Percentiles rank a stretch among this genome's conserved stretches.
These are phyloP conservation scores for Oryza rufipogon DNA, from an alignment of 176 grass and related monocot species.

Conservation along the genomic window DNA sequence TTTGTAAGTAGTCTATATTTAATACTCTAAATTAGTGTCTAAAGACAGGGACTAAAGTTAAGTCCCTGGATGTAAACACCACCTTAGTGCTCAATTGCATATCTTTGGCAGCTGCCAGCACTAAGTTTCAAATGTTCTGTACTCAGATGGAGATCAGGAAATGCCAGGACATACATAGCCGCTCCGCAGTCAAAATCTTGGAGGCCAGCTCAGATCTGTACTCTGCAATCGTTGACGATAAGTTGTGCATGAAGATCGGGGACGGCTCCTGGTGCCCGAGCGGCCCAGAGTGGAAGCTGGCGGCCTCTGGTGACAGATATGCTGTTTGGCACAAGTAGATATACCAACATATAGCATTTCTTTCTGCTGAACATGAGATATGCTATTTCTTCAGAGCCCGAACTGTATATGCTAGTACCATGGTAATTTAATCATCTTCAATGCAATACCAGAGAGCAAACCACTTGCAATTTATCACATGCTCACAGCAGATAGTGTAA, in stretches of 20 bases:
- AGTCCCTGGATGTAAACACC: too few relatives aligned
- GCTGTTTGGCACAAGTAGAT: slow-evolving; percentile 90
- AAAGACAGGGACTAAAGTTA: too few relatives aligned
- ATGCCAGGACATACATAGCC: slow-evolving; percentile 85
- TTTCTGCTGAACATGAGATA: too few relatives aligned
- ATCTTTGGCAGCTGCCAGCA: background rate
- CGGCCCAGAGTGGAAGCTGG: slow-evolving; percentile 65
- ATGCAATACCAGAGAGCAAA: too few relatives aligned
- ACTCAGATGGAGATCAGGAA: slow-evolving; percentile 79
- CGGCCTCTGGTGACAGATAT: slow-evolving; percentile 69
- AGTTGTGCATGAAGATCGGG: slow-evolving; percentile 92
- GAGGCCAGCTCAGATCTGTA: slow-evolving; percentile 77
- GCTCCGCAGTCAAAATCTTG: slow-evolving; percentile 75
- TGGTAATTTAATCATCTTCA: too few relatives aligned
- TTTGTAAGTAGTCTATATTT: too few relatives aligned
- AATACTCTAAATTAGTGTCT: too few relatives aligned
- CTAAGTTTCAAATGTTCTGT: slow-evolving; percentile 34
- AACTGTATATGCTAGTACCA: background rate
- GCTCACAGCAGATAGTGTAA: background rate
- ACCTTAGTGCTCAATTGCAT: background rate
- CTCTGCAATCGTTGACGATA: slow-evolving; percentile 67
- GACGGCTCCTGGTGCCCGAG: slow-evolving; percentile 75
- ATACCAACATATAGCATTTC: background rate
- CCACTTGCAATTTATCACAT: background rate
- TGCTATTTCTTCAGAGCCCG: background rate